Percentiles rank a stretch among this genome's conserved stretches.
Conservation (phyloP, 1,284 basidiomycete species). For the Cryptococcus sp. region DNA sequence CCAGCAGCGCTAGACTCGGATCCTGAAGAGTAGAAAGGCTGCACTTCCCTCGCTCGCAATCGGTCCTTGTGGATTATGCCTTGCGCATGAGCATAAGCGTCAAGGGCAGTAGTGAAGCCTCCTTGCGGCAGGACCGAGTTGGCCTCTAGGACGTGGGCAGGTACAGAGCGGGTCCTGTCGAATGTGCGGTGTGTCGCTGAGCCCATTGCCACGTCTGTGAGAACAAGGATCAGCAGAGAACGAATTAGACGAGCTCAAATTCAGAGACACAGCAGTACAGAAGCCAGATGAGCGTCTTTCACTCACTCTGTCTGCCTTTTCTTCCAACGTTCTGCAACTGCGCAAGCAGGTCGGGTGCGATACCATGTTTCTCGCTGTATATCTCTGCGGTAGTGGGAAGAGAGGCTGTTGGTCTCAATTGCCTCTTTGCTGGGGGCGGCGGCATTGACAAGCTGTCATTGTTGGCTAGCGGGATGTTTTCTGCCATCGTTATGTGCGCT, state of each 20-base stretch:
- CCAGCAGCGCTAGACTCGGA: conserved; percentile 7
- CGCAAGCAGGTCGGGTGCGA: conserved; percentile 32
- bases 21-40: conserved; percentile 24
- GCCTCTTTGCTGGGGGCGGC: conserved; percentile 27
- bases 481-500: background rate
- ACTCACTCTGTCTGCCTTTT: conserved; percentile 39
- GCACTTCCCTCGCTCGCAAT: conserved; percentile 30
- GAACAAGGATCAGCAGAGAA: background rate
- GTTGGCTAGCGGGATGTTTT: conserved; percentile 6
- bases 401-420: conserved; percentile 27
- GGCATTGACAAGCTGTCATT: conserved; percentile 15
- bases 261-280: background rate
- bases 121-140: conserved; percentile 6
- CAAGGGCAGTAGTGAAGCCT: conserved; percentile 30
- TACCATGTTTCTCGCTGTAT: conserved; percentile 40
- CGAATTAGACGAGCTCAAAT: background rate
- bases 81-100: conserved; percentile 29
- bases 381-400: conserved; percentile 40
- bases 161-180: conserved; percentile 38
- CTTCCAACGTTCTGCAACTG: conserved; percentile 40
- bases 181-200: conserved; percentile 31
- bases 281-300: too few species aligned
- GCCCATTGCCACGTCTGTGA: conserved; percentile 13
- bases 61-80: conserved; percentile 35
- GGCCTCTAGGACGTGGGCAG: conserved; percentile 17